These are phyloP conservation scores for Simplicillium sp. DNA, from an alignment of 2,329 filamentous ascomycete genomes.

Conservation along the genomic window DNA sequence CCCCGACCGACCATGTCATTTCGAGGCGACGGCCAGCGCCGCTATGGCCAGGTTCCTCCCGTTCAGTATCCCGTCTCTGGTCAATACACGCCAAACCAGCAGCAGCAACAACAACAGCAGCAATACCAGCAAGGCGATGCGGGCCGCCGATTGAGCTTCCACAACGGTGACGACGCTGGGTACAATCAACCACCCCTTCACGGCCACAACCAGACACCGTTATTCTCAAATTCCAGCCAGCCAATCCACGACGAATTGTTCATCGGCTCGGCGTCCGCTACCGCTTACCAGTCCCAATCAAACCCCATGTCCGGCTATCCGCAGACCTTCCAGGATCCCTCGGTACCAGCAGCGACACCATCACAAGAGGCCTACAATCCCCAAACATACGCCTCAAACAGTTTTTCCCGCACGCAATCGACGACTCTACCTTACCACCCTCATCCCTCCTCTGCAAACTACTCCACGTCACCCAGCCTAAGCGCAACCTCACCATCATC, in stretches of 20 bases:
- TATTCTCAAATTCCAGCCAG: constrained; percentile 10
- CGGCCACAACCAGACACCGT: constrained; percentile 8
- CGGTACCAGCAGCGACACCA: constrained; percentile 29
- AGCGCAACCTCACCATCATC: constrained; percentile 27
- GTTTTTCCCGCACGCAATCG: constrained; percentile 37
- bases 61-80: constrained; percentile 50
- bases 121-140: constrained; percentile 21
- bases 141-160: constrained; percentile 59
- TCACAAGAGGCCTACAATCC: constrained; percentile 58
- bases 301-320: constrained; percentile 41
- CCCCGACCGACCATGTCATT: constrained; percentile 44
- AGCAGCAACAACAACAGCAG: constrained; percentile 14
- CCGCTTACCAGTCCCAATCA: constrained; percentile 9
- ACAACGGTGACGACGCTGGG: constrained; percentile 61
- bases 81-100: constrained; percentile 14
- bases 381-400: constrained; percentile 41
- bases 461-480: constrained; percentile 26
- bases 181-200: constrained; percentile 20
- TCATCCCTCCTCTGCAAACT: constrained; percentile 24
- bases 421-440: constrained; percentile 40
- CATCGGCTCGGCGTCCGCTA: constrained; percentile 28
- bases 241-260: constrained; percentile 52
- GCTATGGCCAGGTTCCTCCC: constrained; percentile 57
- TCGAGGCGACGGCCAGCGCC: constrained; percentile 50
- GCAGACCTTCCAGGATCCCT: constrained; percentile 37